Percentiles rank a stretch among this genome's conserved stretches.
Evolutionary conservation across 2,329 filamentous ascomycete genomes (phyloP).

Genomic region (Paraconiothyrium sp.): DNA sequence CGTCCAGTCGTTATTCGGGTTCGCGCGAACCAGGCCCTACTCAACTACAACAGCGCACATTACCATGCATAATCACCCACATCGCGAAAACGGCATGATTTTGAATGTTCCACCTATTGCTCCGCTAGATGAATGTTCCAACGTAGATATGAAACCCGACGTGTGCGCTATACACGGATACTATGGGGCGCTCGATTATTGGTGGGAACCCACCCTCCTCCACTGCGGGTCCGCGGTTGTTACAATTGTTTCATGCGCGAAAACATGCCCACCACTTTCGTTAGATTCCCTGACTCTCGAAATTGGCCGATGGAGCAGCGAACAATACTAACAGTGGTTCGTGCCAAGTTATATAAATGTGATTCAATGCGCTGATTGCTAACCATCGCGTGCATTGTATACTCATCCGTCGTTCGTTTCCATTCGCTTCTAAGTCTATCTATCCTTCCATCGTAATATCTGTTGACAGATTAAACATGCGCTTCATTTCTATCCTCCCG

Average conservation of each 20-base stretch:
- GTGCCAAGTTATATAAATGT: too few relatives aligned
- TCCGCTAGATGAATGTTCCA: background rate
- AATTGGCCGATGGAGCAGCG: background rate
- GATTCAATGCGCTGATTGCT: too few relatives aligned
- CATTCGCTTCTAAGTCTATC: background rate
- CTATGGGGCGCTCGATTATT: background rate
- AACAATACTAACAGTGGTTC: too few relatives aligned
- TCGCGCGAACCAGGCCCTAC: too few relatives aligned
- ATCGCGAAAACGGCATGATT: too few relatives aligned
- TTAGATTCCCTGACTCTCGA: background rate
- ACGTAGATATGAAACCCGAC: background rate
- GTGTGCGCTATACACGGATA: background rate
- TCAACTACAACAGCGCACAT: too few relatives aligned
- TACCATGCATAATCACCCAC: too few relatives aligned
- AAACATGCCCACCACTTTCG: background rate
- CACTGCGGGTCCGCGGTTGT: conserved; percentile 1
- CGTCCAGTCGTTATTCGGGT: too few relatives aligned
- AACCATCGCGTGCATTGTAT: too few relatives aligned
- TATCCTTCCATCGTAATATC: background rate
- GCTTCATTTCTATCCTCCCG: background rate
- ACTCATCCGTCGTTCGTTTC: too few relatives aligned
- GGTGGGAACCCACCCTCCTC: background rate
- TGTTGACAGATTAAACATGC: background rate
- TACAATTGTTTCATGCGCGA: background rate
- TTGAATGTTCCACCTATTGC: background rate